These are phyloP conservation scores for Perkinsela sp. DNA, from an alignment of 208 protist species.

Conservation along the genomic window DNA sequence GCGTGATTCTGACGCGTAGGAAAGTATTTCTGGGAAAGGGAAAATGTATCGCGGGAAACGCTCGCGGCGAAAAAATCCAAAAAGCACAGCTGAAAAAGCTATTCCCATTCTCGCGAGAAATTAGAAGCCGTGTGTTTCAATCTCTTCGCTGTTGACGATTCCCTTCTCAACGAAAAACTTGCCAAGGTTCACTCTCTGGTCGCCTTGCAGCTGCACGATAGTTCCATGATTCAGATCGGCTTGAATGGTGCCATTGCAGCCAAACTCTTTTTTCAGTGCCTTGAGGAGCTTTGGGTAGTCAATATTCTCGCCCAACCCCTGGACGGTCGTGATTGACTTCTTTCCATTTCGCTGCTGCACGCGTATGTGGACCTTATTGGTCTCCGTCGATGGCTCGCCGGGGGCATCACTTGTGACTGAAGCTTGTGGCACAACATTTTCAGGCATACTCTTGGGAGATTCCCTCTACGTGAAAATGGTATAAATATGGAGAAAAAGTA, in stretches of 20 bases:
- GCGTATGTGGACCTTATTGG: constrained; percentile 75
- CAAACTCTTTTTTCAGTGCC: constrained; percentile 37
- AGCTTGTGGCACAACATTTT: not conserved
- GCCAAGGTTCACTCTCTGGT: constrained; percentile 65
- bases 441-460: too few relatives aligned
- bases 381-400: constrained; percentile 5
- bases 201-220: constrained; percentile 86
- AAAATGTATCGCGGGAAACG: too few relatives aligned
- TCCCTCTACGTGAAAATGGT: too few relatives aligned
- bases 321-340: constrained; percentile 81
- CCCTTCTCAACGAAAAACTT: constrained; percentile 72
- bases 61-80: too few relatives aligned
- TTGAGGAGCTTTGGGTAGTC: constrained; percentile 70
- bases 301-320: constrained; percentile 64
- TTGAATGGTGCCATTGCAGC: constrained; percentile 72
- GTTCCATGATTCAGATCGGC: constrained; percentile 33
- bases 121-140: constrained; percentile 85
- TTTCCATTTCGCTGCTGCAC: constrained; percentile 81
- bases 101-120: too few relatives aligned
- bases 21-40: too few relatives aligned
- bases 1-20: not conserved
- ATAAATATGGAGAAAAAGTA: too few relatives aligned
- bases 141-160: constrained; percentile 34
- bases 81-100: too few relatives aligned
- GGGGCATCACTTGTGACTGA: constrained; percentile 3